Conservation (phyloP, 768 basidiomycete species). For the Sistotremastrum suecicum region DNA sequence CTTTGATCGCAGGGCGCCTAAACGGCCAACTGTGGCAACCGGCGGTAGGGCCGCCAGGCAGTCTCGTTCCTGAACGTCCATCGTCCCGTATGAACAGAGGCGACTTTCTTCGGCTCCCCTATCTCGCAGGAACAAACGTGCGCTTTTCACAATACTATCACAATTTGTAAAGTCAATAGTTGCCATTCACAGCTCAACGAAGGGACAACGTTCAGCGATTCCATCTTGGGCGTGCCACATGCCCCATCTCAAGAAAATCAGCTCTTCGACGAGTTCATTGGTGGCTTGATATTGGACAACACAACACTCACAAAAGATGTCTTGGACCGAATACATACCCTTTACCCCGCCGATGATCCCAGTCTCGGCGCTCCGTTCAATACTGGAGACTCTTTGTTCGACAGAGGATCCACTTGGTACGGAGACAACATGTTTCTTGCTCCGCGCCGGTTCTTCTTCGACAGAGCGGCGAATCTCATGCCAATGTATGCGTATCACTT, state of each 20-base stretch:
- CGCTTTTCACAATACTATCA: not conserved
- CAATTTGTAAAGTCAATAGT: not conserved
- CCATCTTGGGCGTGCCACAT: conserved; percentile 25
- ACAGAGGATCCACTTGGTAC: conserved; percentile 43
- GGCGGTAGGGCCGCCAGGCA: conserved; percentile 34
- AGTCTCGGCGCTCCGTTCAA: conserved; percentile 36
- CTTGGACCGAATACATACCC: conserved; percentile 21
- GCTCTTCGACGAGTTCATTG: conserved; percentile 34
- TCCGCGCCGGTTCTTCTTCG: conserved; percentile 34
- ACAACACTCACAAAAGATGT: conserved; percentile 29
- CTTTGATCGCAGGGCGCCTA: conserved; percentile 28
- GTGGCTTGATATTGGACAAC: conserved; percentile 36
- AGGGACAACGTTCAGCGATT: conserved; percentile 29
- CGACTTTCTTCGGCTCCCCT: conserved; percentile 39
- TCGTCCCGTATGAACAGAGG: conserved; percentile 31
- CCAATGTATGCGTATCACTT: conserved; percentile 43
- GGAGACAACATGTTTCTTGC: conserved; percentile 43
- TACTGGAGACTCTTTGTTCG: conserved; percentile 46
- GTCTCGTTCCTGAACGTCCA: conserved; percentile 31
- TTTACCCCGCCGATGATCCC: conserved; percentile 37
- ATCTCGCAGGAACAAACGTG: conserved; percentile 43
- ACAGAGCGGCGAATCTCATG: conserved; percentile 30
- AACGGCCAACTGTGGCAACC: conserved; percentile 47
- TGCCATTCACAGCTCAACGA: conserved; percentile 31
- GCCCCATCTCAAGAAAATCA: conserved; percentile 25